A percentile compares a stretch with the other conserved stretches of the same genome.
phyloP scores from a whole-genome alignment of 169 alveolate genomes.

The Plasmodium berghei region DNA sequence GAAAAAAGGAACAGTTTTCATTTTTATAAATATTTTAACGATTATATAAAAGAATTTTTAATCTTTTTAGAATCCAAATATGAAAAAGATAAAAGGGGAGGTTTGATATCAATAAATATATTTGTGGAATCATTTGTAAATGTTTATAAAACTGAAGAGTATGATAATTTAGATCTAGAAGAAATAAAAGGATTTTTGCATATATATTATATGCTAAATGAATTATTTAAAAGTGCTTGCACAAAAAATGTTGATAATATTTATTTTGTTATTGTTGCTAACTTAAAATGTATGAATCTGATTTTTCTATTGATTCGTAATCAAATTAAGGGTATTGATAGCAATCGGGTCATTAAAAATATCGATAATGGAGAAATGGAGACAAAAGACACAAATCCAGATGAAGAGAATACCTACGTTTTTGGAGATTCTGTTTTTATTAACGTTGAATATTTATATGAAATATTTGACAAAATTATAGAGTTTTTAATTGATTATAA shows the following conservation, averaged over 20 bases:
- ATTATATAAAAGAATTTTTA: slow-evolving; percentile 52
- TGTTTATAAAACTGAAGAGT: slow-evolving; percentile 37
- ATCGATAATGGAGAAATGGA: slow-evolving; percentile 5
- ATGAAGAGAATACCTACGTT: background rate
- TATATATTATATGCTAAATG: slow-evolving; percentile 20
- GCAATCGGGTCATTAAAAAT: background rate
- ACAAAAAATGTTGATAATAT: background rate
- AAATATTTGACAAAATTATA: slow-evolving; percentile 18
- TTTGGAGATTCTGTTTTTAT: background rate
- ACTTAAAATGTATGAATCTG: slow-evolving; percentile 45
- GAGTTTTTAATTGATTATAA: slow-evolving; percentile 19
- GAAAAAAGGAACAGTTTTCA: slow-evolving; percentile 50
- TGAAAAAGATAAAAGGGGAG: slow-evolving; percentile 54
- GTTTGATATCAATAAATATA: slow-evolving; percentile 17
- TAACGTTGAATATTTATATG: slow-evolving; percentile 18
- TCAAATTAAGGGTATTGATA: too few species aligned
- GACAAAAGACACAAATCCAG: background rate
- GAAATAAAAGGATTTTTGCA: slow-evolving; percentile 22
- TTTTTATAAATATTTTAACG: slow-evolving; percentile 68
- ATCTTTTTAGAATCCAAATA: slow-evolving; percentile 31
- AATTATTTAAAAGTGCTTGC: slow-evolving; percentile 10
- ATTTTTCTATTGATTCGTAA: slow-evolving; percentile 10
- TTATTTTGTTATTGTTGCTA: slow-evolving; percentile 25
- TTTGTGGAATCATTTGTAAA: slow-evolving; percentile 50
- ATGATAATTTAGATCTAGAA: slow-evolving; percentile 47